Conservation (phyloP, 768 basidiomycete genomes). For the Steccherinum ochraceum region DNA sequence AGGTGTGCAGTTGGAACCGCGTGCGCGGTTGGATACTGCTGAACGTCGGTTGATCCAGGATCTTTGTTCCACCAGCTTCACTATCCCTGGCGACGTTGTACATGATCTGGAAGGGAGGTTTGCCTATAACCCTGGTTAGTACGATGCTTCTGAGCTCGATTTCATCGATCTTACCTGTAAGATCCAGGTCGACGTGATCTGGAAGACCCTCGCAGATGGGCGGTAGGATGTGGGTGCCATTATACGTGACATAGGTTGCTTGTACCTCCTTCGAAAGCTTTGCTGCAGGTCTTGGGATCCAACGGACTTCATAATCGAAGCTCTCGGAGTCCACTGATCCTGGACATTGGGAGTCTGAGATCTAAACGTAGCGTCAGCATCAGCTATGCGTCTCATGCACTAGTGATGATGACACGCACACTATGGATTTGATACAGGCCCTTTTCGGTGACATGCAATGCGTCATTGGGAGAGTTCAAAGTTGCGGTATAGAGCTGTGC, state of each 20-base stretch:
- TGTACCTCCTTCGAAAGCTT: conserved; percentile 53
- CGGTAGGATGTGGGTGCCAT: conserved; percentile 68
- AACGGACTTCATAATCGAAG: conserved; percentile 64
- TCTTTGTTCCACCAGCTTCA: conserved; percentile 60
- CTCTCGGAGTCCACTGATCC: conserved; percentile 60
- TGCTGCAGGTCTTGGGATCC: conserved; percentile 75
- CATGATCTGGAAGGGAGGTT: conserved; percentile 90
- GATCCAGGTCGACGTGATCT: conserved; percentile 78
- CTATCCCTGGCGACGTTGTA: conserved; percentile 76
- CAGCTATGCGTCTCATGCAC: neutral
- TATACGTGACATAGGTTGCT: conserved; percentile 52
- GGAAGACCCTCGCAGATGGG: conserved; percentile 79
- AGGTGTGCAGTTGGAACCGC: conserved; percentile 76
- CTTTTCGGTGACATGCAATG: conserved; percentile 64
- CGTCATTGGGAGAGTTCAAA: conserved; percentile 60
- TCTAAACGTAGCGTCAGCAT: conserved; percentile 31
- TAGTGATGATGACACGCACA: conserved; percentile 7
- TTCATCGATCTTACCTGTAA: conserved; percentile 69
- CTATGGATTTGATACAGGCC: conserved; percentile 73
- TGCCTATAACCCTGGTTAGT: conserved; percentile 48
- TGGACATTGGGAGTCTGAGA: conserved; percentile 80
- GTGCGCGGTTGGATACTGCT: conserved; percentile 79
- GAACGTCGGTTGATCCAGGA: conserved; percentile 73
- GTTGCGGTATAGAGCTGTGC: conserved; percentile 33
- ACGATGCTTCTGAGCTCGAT: neutral